These are phyloP conservation scores for Tetrahymena elliotti DNA, from an alignment of 73 alveolate species.

Conservation along the genomic window DNA sequence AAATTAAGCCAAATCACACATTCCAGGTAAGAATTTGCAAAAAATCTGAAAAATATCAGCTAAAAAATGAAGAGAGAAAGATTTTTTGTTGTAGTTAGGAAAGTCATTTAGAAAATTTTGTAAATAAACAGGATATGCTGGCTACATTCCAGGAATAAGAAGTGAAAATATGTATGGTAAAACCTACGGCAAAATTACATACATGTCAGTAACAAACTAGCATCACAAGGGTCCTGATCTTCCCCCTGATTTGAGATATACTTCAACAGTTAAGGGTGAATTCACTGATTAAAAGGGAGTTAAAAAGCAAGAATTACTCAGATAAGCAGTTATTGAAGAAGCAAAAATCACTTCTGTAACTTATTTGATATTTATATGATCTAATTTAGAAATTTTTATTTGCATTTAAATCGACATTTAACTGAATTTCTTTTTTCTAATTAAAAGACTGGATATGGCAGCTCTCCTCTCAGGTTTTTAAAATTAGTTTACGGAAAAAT, in stretches of 20 bases:
- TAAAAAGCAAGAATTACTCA: neutral
- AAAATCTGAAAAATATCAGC: neutral
- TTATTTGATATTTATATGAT: neutral
- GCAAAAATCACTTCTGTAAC: neutral
- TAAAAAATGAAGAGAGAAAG: neutral
- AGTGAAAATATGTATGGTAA: constrained; percentile 17
- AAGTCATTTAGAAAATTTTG: neutral
- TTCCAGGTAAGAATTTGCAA: neutral
- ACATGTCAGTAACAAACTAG: neutral
- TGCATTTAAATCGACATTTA: neutral
- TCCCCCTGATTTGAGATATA: constrained; percentile 31
- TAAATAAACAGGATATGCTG: constrained; percentile 26
- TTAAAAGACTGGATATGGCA: neutral
- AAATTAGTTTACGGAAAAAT: neutral
- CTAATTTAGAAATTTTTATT: neutral
- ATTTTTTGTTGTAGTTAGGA: neutral
- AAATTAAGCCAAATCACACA: neutral
- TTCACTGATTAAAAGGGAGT: constrained; percentile 18
- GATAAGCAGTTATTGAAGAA: neutral
- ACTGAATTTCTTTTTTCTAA: neutral
- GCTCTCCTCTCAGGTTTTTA: neutral
- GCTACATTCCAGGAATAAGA: constrained; percentile 32
- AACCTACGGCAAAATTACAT: constrained; percentile 17
- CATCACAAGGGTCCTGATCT: constrained; percentile 38
- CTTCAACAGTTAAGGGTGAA: constrained; percentile 14